Base-by-base conservation (phyloP, 1,284 basidiomycete genomes). In the Chondrostereum purpureum region DNA sequence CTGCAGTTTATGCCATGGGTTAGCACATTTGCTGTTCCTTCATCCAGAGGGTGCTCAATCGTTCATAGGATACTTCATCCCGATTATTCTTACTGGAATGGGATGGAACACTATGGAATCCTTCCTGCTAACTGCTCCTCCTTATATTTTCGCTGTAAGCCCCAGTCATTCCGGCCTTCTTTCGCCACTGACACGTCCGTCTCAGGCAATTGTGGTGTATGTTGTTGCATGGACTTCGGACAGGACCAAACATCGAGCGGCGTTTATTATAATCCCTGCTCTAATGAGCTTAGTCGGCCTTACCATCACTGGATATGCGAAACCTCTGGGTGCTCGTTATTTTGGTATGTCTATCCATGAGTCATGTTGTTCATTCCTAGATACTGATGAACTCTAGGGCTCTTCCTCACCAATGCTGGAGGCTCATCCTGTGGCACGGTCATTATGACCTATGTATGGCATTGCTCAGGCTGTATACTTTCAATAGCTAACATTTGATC, bases 351-450 rank as follows among this genome's bases (percentile, higher is more conserved):
- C 18, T 8, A 13, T 43, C n/a, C 18, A 22, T 16, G 14, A 16
- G 10, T 33, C 10, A 14, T 11, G 13, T n/a, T 14, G 14, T 2
- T n/a, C 27, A 11, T 35, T 16, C 27, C 8, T 8, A 18, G 45
- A n/a, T 43, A 16, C 3, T 41, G 22, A 43, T n/a, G 20, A 10
- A n/a, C 27, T 11, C 34, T 19, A 70, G 68, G 69, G 23, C 64
- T 61, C 37, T 71, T 69, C 52, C 56, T 72, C 23, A 59, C 60
- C n/a, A 67, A 67, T 45, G 61, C 63, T 13, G 68, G 69, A 18
- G 67, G 64, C 44, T 62, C 63, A 4, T 68, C 63, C 37, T 64
- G 62, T 39, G 62, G 67, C 40, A 66, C 69, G 21, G 65, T 65
- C 5, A 62, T 71, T 42, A 56, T 71, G 23, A 68, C 67, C 14